Percentiles rank a stretch among this genome's conserved stretches.
These are phyloP conservation scores for Sugiyamaella chiloensis DNA, from an alignment of 805 yeast genomes.

Conservation along the genomic window DNA sequence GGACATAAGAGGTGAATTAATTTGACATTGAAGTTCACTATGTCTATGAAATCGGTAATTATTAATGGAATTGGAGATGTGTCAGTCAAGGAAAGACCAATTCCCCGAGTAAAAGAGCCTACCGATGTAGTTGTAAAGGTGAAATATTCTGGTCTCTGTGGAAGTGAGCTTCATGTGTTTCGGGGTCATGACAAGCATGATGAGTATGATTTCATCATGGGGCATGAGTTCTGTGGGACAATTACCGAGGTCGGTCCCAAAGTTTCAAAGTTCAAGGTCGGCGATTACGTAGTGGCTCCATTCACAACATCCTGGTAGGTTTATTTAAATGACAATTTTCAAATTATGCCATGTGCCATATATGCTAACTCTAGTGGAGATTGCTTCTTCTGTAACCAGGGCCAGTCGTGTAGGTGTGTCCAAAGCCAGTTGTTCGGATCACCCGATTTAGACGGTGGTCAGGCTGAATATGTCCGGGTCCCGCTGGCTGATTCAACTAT, in stretches of 20 bases:
- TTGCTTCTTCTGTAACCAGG: slow-evolving; percentile 57
- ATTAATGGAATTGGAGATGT: slow-evolving; percentile 45
- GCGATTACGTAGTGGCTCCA: slow-evolving; percentile 46
- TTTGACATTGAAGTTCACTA: too few species aligned
- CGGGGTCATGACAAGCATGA: slow-evolving; percentile 46
- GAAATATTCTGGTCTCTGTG: slow-evolving; percentile 49
- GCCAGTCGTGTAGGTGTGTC: slow-evolving; percentile 53
- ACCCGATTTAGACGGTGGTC: slow-evolving; percentile 55
- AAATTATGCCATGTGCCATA: background rate
- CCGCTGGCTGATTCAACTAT: slow-evolving; percentile 55
- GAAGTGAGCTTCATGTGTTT: slow-evolving; percentile 53
- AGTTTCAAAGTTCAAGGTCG: slow-evolving; percentile 38
- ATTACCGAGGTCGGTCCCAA: slow-evolving; percentile 44
- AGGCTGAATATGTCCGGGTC: slow-evolving; percentile 59
- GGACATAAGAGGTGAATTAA: too few species aligned
- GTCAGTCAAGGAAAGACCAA: background rate
- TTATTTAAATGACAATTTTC: background rate
- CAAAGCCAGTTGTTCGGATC: slow-evolving; percentile 58
- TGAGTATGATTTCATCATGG: slow-evolving; percentile 45
- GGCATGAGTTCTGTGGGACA: slow-evolving; percentile 53
- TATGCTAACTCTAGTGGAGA: slow-evolving; percentile 34
- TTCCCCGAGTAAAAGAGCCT: slow-evolving; percentile 17
- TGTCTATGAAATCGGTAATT: slow-evolving; percentile 50
- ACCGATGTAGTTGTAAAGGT: slow-evolving; percentile 49
- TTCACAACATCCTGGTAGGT: slow-evolving; percentile 51